Base-by-base conservation (phyloP, 495 filamentous ascomycete genomes). In the Aspergillus nanangensis region DNA sequence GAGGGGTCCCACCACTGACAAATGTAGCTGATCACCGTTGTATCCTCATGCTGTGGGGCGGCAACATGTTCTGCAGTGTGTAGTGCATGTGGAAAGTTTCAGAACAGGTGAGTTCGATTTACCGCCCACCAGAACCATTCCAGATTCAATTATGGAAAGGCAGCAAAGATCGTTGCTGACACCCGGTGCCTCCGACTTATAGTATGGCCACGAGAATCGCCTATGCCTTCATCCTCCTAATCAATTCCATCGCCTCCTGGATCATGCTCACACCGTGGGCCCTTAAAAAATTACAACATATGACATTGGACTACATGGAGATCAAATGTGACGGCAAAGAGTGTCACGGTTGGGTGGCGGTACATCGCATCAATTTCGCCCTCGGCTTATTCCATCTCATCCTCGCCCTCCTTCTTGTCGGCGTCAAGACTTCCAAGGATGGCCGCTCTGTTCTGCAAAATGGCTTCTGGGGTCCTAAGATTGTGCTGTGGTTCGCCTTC, bases 231-330 rank as follows among this genome's bases (percentile, higher is more conserved):
- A 86, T 98, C 57, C 88, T 98, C 44, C 79, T 97, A 51, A 66
- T 96, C 70, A 97, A 98, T 78, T 95, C 90, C 37, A 95, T 96
- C 50, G 62, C 95, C 37, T 92, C 94, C 22, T 98, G 93, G 93
- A 87, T 98, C 25, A 95, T 97, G 90, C 91, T 97, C 76, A 97
- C 93, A 8, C 89, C 90, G 48, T 98, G 94, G 93, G 93, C 93
- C 13, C 84, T 96, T 63, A 90, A 95, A 57, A 96, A 96, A 60
- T 73, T 98, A 8, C 83, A 96, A 61, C 80, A 92, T 51, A 66
- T 97, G 38, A 92, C 90, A 22, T 74, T 98, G 39, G 90, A 97
- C 68, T 96, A 96, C 60, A 90, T 98, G 69, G 86, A 86, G 55
- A 93, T 98, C 55, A 82, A 78, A 53, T 98, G 93, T 61, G 82